Evolutionary conservation across 2,329 filamentous ascomycete species (phyloP).

Genomic region (Amauroascus niger): DNA sequence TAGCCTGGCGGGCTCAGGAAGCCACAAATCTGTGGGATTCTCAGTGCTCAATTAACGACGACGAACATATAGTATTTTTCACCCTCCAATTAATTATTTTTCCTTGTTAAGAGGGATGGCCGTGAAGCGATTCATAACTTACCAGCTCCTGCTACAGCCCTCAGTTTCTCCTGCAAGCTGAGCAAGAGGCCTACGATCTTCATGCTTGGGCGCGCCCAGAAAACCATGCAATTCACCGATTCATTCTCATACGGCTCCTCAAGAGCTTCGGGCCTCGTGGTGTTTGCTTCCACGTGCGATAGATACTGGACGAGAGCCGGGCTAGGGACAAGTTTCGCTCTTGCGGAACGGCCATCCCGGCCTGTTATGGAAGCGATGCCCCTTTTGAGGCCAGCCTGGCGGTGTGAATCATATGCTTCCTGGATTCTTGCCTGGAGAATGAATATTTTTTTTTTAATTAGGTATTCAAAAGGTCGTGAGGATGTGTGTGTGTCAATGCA

Average conservation of each 20-base stretch:
- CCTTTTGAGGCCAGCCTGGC: conserved; percentile 7
- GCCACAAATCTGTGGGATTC: conserved; percentile 11
- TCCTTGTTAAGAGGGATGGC: not conserved
- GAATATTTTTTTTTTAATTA: not conserved
- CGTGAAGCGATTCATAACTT: not conserved
- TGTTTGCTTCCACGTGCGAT: not conserved
- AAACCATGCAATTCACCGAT: conserved; percentile 10
- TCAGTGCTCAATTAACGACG: not conserved
- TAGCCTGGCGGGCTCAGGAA: conserved; percentile 9
- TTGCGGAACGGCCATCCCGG: not conserved
- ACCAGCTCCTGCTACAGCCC: conserved; percentile 7
- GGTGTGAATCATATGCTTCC: conserved; percentile 11
- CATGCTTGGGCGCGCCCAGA: conserved; percentile 11
- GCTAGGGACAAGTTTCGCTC: conserved; percentile 8
- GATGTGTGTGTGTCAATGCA: not conserved
- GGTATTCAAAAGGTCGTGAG: not conserved
- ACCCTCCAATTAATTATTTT: not conserved
- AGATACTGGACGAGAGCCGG: conserved; percentile 9
- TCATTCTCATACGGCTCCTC: conserved; percentile 5
- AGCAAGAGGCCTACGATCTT: conserved; percentile 6
- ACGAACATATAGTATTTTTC: not conserved
- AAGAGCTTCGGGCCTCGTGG: not conserved
- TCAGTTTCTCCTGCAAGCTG: conserved; percentile 5
- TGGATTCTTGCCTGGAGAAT: conserved; percentile 5
- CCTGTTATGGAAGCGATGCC: conserved; percentile 1